Evolutionary conservation across 2,329 filamentous ascomycete species (phyloP).

Genomic region (Trichoderma sp.): DNA sequence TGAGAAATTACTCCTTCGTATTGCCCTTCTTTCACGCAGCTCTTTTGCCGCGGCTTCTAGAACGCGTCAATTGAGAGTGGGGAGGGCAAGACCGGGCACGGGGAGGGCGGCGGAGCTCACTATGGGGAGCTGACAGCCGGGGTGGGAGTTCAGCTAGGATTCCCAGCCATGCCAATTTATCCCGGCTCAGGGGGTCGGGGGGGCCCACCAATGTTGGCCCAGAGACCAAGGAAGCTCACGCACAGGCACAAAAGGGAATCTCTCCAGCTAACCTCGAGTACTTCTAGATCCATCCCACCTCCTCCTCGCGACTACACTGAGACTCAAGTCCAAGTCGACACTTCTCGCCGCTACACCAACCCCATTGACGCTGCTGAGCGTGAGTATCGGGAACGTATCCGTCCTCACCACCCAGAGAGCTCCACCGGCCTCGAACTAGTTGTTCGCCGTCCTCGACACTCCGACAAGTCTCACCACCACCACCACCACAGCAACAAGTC

Average conservation of each 20-base stretch:
- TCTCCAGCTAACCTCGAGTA: slow-evolving; percentile 30
- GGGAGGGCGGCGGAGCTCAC: slow-evolving; percentile 24
- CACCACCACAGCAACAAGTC: slow-evolving; percentile 26
- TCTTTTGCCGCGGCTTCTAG: slow-evolving; percentile 25
- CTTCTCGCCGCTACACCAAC: slow-evolving; percentile 44
- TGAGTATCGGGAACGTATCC: slow-evolving; percentile 62
- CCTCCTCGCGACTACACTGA: slow-evolving; percentile 56
- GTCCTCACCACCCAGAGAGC: slow-evolving; percentile 37
- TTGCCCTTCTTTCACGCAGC: neutral
- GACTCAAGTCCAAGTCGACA: slow-evolving; percentile 67
- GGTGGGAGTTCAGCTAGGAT: slow-evolving; percentile 28
- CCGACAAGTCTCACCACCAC: slow-evolving; percentile 31
- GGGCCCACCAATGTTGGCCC: slow-evolving; percentile 33
- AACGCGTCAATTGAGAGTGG: slow-evolving; percentile 26
- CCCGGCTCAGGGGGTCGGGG: slow-evolving; percentile 33
- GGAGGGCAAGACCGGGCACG: slow-evolving; percentile 5
- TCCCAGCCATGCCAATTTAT: slow-evolving; percentile 27
- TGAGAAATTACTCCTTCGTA: slow-evolving; percentile 20
- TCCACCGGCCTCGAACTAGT: slow-evolving; percentile 19
- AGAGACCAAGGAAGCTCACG: slow-evolving; percentile 31
- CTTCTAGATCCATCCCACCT: slow-evolving; percentile 38
- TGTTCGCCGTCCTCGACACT: slow-evolving; percentile 8
- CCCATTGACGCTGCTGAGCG: slow-evolving; percentile 66
- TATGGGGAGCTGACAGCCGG: slow-evolving; percentile 26
- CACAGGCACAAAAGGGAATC: slow-evolving; percentile 35